Evolutionary conservation across 345 rosid species (phyloP).

Genomic region (Euphorbia pulcherrima): DNA sequence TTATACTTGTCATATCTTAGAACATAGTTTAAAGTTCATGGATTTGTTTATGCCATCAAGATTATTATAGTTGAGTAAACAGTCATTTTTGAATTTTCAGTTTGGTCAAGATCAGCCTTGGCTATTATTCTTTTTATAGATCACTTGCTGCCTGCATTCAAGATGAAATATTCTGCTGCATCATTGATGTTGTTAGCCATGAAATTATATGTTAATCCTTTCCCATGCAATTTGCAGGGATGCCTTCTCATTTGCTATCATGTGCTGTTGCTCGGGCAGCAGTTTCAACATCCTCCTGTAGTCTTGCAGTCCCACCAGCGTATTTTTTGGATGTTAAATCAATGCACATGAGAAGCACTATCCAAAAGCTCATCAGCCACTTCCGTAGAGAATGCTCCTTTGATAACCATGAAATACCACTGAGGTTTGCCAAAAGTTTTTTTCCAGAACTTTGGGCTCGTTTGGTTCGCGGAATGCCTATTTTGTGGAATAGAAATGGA

Average conservation of each 20-base stretch:
- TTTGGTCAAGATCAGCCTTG: background rate
- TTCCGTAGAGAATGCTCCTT: conserved; percentile 41
- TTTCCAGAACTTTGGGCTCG: too few relatives aligned
- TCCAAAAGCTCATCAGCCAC: conserved; percentile 42
- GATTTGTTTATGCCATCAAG: background rate
- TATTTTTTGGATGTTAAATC: conserved; percentile 23
- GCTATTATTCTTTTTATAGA: background rate
- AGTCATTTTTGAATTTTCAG: background rate
- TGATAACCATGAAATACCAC: conserved; percentile 39
- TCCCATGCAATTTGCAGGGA: conserved; percentile 32
- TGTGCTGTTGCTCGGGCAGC: conserved; percentile 47
- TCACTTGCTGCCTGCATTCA: background rate
- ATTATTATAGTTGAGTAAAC: background rate
- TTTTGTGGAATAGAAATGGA: too few relatives aligned
- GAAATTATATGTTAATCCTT: background rate
- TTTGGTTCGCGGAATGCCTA: too few relatives aligned
- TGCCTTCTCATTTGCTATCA: conserved; percentile 32
- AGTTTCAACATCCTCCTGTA: conserved; percentile 43
- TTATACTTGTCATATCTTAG: too few relatives aligned
- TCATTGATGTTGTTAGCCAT: background rate
- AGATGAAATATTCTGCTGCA: background rate
- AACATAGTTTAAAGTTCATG: too few relatives aligned
- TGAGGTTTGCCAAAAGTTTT: conserved; percentile 48
- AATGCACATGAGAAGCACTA: conserved; percentile 24
- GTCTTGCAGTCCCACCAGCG: conserved; percentile 13